Evolutionary conservation across 2,329 filamentous ascomycete genomes (phyloP), one percentile per base, ranked within the genome.

Genomic region (Ophiostoma sp.): DNA sequence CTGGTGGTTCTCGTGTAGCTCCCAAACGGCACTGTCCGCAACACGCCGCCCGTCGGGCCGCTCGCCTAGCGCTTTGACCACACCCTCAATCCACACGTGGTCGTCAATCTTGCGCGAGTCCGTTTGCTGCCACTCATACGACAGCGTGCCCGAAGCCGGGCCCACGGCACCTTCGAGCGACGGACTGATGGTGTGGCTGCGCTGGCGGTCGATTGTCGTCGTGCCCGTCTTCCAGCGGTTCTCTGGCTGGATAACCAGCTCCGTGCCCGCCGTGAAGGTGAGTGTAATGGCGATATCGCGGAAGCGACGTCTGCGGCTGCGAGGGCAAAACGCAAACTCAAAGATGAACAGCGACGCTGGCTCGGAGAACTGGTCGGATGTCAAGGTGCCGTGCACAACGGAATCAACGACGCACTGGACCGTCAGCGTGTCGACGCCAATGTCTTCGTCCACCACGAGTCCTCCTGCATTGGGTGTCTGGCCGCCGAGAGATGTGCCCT

Each of bases 171-270:
- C 66, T n/a, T 69, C 6, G 2, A 69, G 45, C 17, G 66, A 69
- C 12, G 66, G 66, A n/a, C 66, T 69, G 66, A 69, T 69, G 11
- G 48, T 69, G 66, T 69, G 66, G 66, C 66, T 69, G 66, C 66
- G 66, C 66, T 69, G 45, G 31, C 66, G 66, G 66, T 69, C 66
- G 3, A 69, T 17, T 5, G 66, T 50, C 31, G 66, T 52, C 19
- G 66, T 69, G 31, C 66, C 66, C 11, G 66, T 69, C 19, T 52
- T 69, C 66, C 66, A 69, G 28, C 31, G 66, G 66, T 69, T 69
- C 6, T 48, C 28, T n/a, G 66, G 66, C 48, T 52, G 45, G 66
- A 69, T 69, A 1, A 31, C 42, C 48, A 69, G 31, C 66, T 36
- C 66, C 4, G 66, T 69, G 66, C 66, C 66, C 17, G 66, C 48